A percentile compares a stretch with the other conserved stretches of the same genome.
Evolutionary conservation across 768 basidiomycete genomes (phyloP).

Genomic region (Leccinum variicolor): DNA sequence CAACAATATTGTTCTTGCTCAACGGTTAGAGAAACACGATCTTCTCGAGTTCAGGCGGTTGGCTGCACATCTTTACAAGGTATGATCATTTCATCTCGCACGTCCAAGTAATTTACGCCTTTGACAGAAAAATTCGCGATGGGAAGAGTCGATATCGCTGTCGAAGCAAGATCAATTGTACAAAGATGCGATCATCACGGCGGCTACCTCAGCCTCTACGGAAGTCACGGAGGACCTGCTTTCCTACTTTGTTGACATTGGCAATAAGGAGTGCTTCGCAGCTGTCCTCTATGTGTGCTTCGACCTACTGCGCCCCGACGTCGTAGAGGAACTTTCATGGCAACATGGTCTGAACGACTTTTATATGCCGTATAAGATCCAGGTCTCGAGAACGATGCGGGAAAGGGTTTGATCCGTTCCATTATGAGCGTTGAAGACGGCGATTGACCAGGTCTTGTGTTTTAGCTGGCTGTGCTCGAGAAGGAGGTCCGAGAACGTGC

Average conservation of each 20-base stretch:
- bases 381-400: constrained; percentile 75
- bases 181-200: constrained; percentile 95
- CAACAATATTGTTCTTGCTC: constrained; percentile 84
- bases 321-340: constrained; percentile 96
- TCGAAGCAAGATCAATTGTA: constrained; percentile 97
- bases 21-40: constrained; percentile 83
- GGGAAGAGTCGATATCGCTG: constrained; percentile 95
- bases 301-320: constrained; percentile 89
- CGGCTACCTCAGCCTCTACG: constrained; percentile 75
- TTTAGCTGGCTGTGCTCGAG: constrained; percentile 72
- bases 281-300: constrained; percentile 89
- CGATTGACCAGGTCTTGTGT: constrained; percentile 4
- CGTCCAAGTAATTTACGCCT: background rate
- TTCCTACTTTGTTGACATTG: constrained; percentile 96
- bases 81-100: constrained; percentile 24
- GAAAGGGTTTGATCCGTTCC: constrained; percentile 54
- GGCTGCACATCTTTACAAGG: constrained; percentile 96
- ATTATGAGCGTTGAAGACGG: background rate
- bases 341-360: constrained; percentile 95
- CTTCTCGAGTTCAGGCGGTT: constrained; percentile 93
- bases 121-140: constrained; percentile 85
- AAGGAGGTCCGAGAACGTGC: constrained; percentile 87
- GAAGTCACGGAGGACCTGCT: constrained; percentile 94
- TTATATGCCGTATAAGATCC: constrained; percentile 95
- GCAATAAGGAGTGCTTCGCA: constrained; percentile 97